Evolutionary conservation across 805 yeast species (phyloP).

Genomic region (Zygosaccharomyces gambellarensis): DNA sequence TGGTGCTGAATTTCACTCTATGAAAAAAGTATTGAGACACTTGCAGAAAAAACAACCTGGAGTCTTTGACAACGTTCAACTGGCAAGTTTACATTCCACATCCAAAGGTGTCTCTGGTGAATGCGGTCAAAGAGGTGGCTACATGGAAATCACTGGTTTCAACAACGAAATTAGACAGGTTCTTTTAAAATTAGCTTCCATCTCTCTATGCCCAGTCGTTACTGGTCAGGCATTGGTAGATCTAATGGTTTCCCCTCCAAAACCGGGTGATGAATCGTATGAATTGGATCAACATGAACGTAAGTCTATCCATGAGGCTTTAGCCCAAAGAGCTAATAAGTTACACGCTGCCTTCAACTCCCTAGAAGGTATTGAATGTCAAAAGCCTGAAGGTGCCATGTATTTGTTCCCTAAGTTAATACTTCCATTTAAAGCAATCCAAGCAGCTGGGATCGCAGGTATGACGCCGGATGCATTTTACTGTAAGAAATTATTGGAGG

Average conservation of each 20-base stretch:
- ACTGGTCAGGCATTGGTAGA: conserved; percentile 92
- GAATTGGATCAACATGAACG: conserved; percentile 63
- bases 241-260: conserved; percentile 90
- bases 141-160: conserved; percentile 90
- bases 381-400: conserved; percentile 96
- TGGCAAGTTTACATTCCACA: conserved; percentile 94
- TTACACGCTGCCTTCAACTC: conserved; percentile 66
- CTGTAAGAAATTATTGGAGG: conserved; percentile 75
- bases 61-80: conserved; percentile 64
- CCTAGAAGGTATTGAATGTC: conserved; percentile 81
- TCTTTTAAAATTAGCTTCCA: conserved; percentile 80
- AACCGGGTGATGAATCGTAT: conserved; percentile 68
- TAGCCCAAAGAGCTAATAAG: conserved; percentile 56
- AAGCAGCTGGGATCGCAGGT: conserved; percentile 52
- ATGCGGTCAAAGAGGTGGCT: conserved; percentile 99
- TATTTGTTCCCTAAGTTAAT: conserved; percentile 81
- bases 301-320: conserved; percentile 52
- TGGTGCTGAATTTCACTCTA: conserved; percentile 70
- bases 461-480: conserved; percentile 80
- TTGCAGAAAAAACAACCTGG: conserved; percentile 54
- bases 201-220: conserved; percentile 89
- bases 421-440: conserved; percentile 59
- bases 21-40: conserved; percentile 70
- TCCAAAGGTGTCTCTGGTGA: conserved; percentile 98
- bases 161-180: conserved; percentile 61